A percentile compares a stretch with the other conserved stretches of the same genome.
phyloP scores from a whole-genome alignment of 805 yeast species.

The Teunomyces aglyptinius region DNA sequence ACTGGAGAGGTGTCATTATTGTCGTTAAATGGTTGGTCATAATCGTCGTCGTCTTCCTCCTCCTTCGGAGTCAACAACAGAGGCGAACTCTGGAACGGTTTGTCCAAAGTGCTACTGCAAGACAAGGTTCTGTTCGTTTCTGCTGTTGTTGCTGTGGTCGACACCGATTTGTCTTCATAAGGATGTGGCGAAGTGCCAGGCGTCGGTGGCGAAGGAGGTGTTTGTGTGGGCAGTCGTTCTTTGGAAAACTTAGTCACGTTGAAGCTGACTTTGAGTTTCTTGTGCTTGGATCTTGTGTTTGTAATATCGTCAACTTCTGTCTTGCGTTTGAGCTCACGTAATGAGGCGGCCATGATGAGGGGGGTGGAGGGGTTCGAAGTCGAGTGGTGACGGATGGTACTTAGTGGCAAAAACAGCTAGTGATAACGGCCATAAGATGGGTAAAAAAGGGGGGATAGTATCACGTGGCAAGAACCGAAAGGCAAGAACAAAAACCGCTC shows the following conservation, averaged over 20 bases:
- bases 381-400: constrained; percentile 3
- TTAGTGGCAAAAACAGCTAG: neutral
- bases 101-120: constrained; percentile 10
- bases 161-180: neutral
- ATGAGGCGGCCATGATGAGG: constrained; percentile 32
- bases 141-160: too few relatives aligned
- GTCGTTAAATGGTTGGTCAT: constrained; percentile 2
- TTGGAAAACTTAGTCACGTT: constrained; percentile 4
- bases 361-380: constrained; percentile 1
- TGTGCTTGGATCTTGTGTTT: constrained; percentile 15
- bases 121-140: too few relatives aligned
- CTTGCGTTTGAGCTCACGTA: constrained; percentile 34
- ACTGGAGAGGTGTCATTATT: constrained; percentile 3
- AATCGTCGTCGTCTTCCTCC: constrained; percentile 24
- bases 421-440: neutral
- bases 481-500: neutral
- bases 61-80: constrained; percentile 40
- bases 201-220: constrained; percentile 4
- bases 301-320: constrained; percentile 31
- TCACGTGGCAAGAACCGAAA: neutral
- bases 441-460: neutral
- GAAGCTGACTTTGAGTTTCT: constrained; percentile 21
- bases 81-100: constrained; percentile 31
- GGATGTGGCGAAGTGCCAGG: constrained; percentile 5
- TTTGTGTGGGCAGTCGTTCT: constrained; percentile 2